Base-by-base conservation (phyloP, 192 early-diverging fungal genomes). In the Umbelopsis ramanniana region DNA sequence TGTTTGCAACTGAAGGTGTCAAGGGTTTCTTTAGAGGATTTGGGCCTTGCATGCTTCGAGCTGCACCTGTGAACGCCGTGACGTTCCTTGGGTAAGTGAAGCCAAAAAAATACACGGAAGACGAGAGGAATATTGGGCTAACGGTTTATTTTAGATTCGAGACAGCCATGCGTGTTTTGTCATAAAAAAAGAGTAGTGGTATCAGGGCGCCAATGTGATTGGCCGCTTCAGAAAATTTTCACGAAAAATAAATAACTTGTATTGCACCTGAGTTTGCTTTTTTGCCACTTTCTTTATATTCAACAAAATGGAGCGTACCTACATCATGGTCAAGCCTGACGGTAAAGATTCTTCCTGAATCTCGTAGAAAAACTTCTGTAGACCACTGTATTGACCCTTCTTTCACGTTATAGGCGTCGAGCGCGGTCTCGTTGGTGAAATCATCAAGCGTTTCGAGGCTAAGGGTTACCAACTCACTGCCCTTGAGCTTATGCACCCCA, bases 11-110 rank as follows among this genome's bases (percentile, higher is more conserved):
- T 45, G 93, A 99, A 73, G 96, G 97, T 1, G 40, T 91, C 24
- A 83, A 83, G 47, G 97, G 97, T 6, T 91, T 99, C 77, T 97
- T 95, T 86, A 84, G 91, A 74, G 93, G 92, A 22, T 86, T 95
- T 77, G 86, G 87, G 2, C 86, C 94, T 21, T 94, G 94, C 75
- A 91, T 99, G 74, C 85, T 96, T 43, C 86, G 97, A 75, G 96
- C 97, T 33, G 97, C 93, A 17, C 97, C 97, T 17, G 93, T 90
- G 50, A 99, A 97, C 70, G 97, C 94, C 10, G 91, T 88, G 21
- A 97, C 96, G 12, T 99, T 99, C 87, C 84, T 96, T 26, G 96
- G 95, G 74, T 80, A 72, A 76, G 78, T 60, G 37, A n/a, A 50
- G n/a, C 1, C 1, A 37, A 37, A 12, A 1, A 43, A 9, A 17